Conservation (phyloP, 1,284 basidiomycete genomes). For the Thecaphora frezii region DNA sequence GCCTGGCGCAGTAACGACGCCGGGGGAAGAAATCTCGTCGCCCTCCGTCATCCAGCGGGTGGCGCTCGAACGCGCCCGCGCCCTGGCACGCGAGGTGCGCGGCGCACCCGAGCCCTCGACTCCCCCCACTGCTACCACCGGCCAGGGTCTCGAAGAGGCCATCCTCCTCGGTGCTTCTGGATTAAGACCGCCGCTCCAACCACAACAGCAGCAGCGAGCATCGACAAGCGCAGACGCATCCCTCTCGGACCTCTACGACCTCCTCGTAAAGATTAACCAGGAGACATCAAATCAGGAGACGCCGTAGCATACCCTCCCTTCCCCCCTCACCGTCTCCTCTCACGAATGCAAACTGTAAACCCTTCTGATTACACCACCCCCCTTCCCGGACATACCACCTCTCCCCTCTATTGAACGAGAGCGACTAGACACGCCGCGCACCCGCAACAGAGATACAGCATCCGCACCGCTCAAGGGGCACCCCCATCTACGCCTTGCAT, state of each 20-base stretch:
- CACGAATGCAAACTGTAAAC: too few relatives aligned
- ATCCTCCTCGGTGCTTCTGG: neutral
- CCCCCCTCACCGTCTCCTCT: too few relatives aligned
- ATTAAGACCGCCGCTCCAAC: too few relatives aligned
- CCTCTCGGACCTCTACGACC: neutral
- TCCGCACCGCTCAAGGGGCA: too few relatives aligned
- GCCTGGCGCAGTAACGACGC: neutral
- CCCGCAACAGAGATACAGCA: too few relatives aligned
- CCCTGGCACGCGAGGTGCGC: constrained; percentile 23
- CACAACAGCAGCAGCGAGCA: neutral
- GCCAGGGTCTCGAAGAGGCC: neutral
- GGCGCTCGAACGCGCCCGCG: constrained; percentile 25
- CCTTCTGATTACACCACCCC: too few relatives aligned
- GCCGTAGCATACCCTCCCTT: too few relatives aligned
- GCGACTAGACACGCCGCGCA: too few relatives aligned
- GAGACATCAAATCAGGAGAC: neutral
- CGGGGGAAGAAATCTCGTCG: neutral
- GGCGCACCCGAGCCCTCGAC: constrained; percentile 4
- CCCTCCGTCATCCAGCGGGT: constrained; percentile 32
- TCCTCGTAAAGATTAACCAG: neutral
- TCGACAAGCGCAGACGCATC: neutral
- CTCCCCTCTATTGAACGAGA: too few relatives aligned
- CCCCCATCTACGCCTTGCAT: too few relatives aligned
- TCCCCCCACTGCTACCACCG: neutral
- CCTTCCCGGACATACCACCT: too few relatives aligned